These are phyloP conservation scores for Prillingera fragicola DNA, from an alignment of 1,284 basidiomycete species.

Conservation along the genomic window DNA sequence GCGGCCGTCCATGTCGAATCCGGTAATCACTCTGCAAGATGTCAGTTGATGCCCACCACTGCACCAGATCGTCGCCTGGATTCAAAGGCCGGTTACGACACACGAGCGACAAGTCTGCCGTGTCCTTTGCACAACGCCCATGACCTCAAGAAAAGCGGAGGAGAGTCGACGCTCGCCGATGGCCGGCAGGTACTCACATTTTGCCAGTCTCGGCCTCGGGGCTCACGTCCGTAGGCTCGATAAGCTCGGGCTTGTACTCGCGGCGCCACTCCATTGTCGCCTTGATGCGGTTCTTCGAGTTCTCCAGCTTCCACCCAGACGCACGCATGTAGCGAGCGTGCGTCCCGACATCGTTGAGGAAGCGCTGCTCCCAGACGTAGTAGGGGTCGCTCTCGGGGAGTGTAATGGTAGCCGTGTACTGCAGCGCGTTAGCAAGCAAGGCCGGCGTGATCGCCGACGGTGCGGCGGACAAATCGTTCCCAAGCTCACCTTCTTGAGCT, in stretches of 20 bases:
- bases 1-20: slow-evolving; percentile 73
- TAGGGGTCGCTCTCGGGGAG: slow-evolving; percentile 66
- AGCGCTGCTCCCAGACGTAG: slow-evolving; percentile 66
- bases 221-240: slow-evolving; percentile 64
- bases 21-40: slow-evolving; percentile 68
- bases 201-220: slow-evolving; percentile 77
- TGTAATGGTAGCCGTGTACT: slow-evolving; percentile 62
- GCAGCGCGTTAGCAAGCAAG: not conserved
- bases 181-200: slow-evolving; percentile 65
- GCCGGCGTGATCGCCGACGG: not conserved
- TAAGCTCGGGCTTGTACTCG: slow-evolving; percentile 73
- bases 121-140: too few species aligned
- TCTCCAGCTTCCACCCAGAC: slow-evolving; percentile 70
- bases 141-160: too few species aligned
- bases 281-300: slow-evolving; percentile 70
- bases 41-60: too few species aligned
- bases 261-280: slow-evolving; percentile 73
- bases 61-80: too few species aligned
- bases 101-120: too few species aligned
- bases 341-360: slow-evolving; percentile 67
- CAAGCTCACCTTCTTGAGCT: slow-evolving; percentile 59
- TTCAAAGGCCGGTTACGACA: too few species aligned
- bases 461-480: slow-evolving; percentile 2
- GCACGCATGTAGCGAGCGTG: slow-evolving; percentile 76
- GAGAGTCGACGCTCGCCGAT: not conserved